phyloP scores from a whole-genome alignment of 2,329 filamentous ascomycete genomes.

The Pseudogymnoascus sp. region DNA sequence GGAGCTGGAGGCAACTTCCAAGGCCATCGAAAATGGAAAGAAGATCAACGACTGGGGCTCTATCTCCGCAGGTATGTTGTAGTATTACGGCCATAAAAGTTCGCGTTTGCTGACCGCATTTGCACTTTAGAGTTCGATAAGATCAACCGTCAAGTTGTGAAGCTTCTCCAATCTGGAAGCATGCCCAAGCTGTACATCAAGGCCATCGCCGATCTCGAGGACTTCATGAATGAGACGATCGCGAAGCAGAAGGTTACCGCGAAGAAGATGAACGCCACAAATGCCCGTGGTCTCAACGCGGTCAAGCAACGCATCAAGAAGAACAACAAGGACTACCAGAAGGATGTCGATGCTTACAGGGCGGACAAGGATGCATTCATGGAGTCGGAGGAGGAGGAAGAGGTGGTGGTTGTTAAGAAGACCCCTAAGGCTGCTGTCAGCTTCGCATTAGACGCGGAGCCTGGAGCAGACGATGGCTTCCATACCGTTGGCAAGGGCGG shows the following conservation, averaged over 20 bases:
- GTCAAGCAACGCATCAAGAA: conserved; percentile 99
- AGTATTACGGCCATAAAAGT: background rate
- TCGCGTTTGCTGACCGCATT: background rate
- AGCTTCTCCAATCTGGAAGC: conserved; percentile 68
- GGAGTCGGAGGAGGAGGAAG: conserved; percentile 74
- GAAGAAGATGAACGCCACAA: conserved; percentile 98
- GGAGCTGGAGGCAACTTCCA: conserved; percentile 83
- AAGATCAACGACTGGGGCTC: conserved; percentile 98
- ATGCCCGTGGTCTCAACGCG: conserved; percentile 87
- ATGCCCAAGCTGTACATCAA: conserved; percentile 89
- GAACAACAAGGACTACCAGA: conserved; percentile 90
- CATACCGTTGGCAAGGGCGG: conserved; percentile 82
- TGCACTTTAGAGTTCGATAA: conserved; percentile 74
- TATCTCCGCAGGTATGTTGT: conserved; percentile 69
- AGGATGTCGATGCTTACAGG: conserved; percentile 80
- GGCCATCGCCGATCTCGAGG: conserved; percentile 86
- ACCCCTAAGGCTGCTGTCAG: conserved; percentile 46
- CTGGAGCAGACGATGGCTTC: conserved; percentile 76
- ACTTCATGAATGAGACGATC: conserved; percentile 85
- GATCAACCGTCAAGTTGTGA: conserved; percentile 76
- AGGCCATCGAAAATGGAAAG: conserved; percentile 88
- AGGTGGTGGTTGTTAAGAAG: conserved; percentile 44
- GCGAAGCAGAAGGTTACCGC: conserved; percentile 91
- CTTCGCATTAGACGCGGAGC: conserved; percentile 42
- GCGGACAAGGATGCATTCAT: conserved; percentile 81